Base-by-base conservation (phyloP, 345 rosid species). In the Bruguiera sexangula region DNA sequence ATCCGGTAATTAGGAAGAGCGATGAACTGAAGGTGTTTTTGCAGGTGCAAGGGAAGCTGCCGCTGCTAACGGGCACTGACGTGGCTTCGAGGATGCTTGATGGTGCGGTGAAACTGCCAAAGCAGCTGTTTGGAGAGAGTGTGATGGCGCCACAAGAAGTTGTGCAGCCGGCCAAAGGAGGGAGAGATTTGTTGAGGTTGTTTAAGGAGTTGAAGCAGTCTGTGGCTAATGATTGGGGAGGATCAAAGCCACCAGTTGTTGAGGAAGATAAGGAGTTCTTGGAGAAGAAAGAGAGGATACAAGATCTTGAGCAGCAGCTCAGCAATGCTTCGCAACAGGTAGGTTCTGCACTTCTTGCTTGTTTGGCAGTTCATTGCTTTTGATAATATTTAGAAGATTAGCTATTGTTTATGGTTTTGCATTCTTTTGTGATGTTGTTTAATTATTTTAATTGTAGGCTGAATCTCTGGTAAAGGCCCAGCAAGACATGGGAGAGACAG, bases 401-500 rank as follows among this genome's bases (percentile, higher is more conserved):
- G 5, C 18, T 15, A 37, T 43, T 15, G 18, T 43, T 13, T 43
- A 13, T 43, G 50, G 65, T 51, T 22, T 74, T 70, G 66, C 21
- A 6, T 21, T 58, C 73, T 10, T 63, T 30, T 11, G 16, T 57
- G 20, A 39, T 70, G 22, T 19, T 73, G 43, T 48, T 64, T 22
- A 46, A 69, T 21, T 67, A 54, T 63, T 68, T 63, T 72, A 48
- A 51, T 57, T 26, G 32, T 79, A 95, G 98, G 99, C 98, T 26
- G 98, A 90, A 75, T 66, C 87, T 16, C 84, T 95, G 26, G 99
- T 95, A 27, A 90, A 95, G 79, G 89, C 94, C 52, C 98, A 92
- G 73, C 97, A 95, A 84, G 99, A 95, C 76, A 90, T 89, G 90
- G 97, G 99, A 60, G 98, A 92, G 64, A 92, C 99, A 46, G 82